These are phyloP conservation scores for Carex arenaria DNA, from an alignment of 202 grass and related monocot genomes.

Conservation along the genomic window DNA sequence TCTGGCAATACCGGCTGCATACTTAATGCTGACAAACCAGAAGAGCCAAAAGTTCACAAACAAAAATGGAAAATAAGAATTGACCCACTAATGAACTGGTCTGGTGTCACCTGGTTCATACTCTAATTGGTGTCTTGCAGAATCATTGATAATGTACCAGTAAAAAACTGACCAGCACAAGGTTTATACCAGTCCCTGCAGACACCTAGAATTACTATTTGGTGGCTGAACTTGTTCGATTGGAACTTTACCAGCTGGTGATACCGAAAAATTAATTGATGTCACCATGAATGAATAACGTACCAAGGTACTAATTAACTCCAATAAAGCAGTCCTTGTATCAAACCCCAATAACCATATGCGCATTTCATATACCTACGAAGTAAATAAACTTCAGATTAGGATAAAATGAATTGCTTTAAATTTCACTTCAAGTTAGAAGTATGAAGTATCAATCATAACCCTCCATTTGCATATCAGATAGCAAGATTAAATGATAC, in stretches of 20 bases:
- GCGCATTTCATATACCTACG: conserved; percentile 57
- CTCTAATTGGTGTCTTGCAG: neutral
- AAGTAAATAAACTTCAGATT: neutral
- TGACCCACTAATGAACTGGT: neutral
- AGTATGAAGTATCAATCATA: neutral
- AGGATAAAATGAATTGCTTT: conserved; percentile 1
- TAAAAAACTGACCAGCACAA: neutral
- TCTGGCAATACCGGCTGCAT: neutral
- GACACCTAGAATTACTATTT: neutral
- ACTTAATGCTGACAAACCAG: neutral
- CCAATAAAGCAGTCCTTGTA: conserved; percentile 50
- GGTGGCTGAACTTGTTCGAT: neutral
- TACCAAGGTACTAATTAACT: conserved; percentile 82
- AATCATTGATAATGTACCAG: neutral
- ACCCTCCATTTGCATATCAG: neutral
- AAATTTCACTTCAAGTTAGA: neutral
- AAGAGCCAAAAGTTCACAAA: neutral
- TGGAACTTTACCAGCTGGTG: neutral
- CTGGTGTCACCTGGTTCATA: neutral
- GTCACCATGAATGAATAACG: neutral
- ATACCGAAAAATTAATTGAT: neutral
- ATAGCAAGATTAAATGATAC: neutral
- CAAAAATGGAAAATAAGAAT: neutral
- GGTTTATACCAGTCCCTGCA: neutral
- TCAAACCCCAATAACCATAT: conserved; percentile 47